These are phyloP conservation scores for Fraxinus nigra DNA, from an alignment of 305 asterid species.

Conservation along the genomic window DNA sequence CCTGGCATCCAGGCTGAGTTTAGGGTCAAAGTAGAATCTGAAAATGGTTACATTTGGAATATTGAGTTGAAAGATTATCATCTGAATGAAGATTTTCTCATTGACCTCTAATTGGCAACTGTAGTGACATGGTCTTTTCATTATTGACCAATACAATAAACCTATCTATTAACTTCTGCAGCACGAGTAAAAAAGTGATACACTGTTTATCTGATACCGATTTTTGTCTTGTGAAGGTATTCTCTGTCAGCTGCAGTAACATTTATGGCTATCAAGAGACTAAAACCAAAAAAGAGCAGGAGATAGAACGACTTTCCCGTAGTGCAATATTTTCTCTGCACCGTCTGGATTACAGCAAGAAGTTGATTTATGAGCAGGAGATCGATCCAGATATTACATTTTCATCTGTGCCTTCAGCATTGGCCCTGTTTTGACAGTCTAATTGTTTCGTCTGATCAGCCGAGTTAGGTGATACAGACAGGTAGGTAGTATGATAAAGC, in stretches of 20 bases:
- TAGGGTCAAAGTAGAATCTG: not conserved
- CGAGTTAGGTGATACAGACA: not conserved
- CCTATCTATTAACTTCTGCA: not conserved
- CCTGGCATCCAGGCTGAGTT: not conserved
- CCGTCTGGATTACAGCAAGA: not conserved
- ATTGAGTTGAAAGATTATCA: not conserved
- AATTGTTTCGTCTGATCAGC: not conserved
- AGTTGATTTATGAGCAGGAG: not conserved
- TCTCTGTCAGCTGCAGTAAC: slow-evolving; percentile 90
- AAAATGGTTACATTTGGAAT: not conserved
- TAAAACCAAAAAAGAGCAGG: slow-evolving; percentile 52
- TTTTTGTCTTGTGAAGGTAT: slow-evolving; percentile 54
- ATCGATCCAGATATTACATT: not conserved
- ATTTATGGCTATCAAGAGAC: slow-evolving; percentile 81
- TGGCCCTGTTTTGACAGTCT: not conserved
- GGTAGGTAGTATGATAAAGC: slow-evolving; percentile 5
- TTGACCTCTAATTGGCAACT: not conserved
- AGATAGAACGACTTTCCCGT: slow-evolving; percentile 27
- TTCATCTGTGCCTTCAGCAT: not conserved
- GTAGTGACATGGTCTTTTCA: not conserved
- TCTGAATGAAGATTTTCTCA: not conserved
- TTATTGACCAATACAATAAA: not conserved
- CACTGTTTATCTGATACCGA: not conserved
- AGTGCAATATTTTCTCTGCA: not conserved
- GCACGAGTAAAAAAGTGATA: not conserved